A percentile compares a stretch with the other conserved stretches of the same genome.
Conservation (phyloP, 202 grass and related monocot genomes). For the Carex arenaria region DNA sequence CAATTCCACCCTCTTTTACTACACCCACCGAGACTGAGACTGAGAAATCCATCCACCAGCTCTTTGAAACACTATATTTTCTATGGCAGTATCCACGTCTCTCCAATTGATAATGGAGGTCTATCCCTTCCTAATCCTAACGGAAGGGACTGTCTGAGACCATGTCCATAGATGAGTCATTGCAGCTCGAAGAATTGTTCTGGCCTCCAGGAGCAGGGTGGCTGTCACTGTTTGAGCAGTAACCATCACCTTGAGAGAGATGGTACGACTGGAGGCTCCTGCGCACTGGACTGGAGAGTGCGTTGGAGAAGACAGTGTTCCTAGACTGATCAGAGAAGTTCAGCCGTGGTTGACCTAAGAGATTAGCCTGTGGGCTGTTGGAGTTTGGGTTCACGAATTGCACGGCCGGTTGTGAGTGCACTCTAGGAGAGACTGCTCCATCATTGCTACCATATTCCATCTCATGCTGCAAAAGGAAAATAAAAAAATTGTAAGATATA, state of each 20-base stretch:
- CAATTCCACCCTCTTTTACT: conserved; percentile 19
- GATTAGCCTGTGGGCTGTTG: conserved; percentile 33
- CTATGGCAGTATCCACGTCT: background rate
- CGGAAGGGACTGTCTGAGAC: conserved; percentile 53
- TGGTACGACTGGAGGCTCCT: conserved; percentile 79
- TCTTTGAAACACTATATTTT: background rate
- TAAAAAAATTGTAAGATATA: background rate
- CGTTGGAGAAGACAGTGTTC: conserved; percentile 76
- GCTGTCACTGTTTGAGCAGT: conserved; percentile 49
- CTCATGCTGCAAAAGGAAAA: conserved; percentile 57
- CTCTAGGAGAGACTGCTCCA: conserved; percentile 46
- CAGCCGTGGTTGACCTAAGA: conserved; percentile 30
- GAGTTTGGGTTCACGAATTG: conserved; percentile 45
- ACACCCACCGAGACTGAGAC: too few species aligned
- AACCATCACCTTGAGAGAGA: conserved; percentile 48
- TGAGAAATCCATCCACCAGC: background rate
- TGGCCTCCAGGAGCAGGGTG: conserved; percentile 33
- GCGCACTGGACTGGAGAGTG: conserved; percentile 67
- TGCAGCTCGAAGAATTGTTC: conserved; percentile 53
- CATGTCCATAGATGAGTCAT: conserved; percentile 90
- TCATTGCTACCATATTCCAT: conserved; percentile 75
- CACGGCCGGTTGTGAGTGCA: conserved; percentile 37
- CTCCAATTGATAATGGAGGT: background rate
- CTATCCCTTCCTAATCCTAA: conserved; percentile 17
- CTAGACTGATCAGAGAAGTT: conserved; percentile 61